Evolutionary conservation across 192 early-diverging fungal species (phyloP), one percentile per base, ranked within the genome.

Genomic region (Ramicandelaber brevisporus): DNA sequence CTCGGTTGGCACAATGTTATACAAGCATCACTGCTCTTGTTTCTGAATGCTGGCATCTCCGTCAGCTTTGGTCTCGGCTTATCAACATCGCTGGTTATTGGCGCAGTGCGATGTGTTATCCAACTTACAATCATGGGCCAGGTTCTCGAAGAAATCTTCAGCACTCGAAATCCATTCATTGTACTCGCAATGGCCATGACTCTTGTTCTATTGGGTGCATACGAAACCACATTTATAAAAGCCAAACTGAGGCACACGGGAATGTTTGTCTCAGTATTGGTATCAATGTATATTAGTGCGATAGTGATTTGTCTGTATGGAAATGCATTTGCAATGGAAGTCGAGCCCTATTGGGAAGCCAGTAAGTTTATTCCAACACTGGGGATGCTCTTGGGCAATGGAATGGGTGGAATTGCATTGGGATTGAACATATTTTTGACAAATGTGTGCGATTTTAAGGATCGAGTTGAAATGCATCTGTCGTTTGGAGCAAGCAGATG

Each of bases 311-410:
- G 37, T 6, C 7, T 46, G 26, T 43, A 44, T 25, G 36, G 49
- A 19, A 50, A 42, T 29, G 49, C 44, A 5, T 67, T 61, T 33
- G 70, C 76, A 15, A 57, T 88, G 35, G 57, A 65, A 13, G 64
- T 68, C 37, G 37, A 43, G 13, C 78, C 78, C 2, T 67, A 74
- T 29, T 74, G 61, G 38, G 48, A 58, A 9, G 71, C 83, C 3
- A 52, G 50, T 12, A 64, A 72, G 42, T 88, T 80, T 33, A 77
- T 88, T 26, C 78, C 83, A n/a, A 79, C 73, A 0, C 50, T 89
- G 4, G 84, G 78, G 16, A 89, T 89, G 84, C 44, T 89, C 17
- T 61, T 84, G 9, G 80, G 78, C 17, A 84, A 78, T 39, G 51
- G 60, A 22, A 73, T 81, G 63, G 65, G 64, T 6, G 70, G 65